Evolutionary conservation across 2,329 filamentous ascomycete species (phyloP), one percentile per base, ranked within the genome.

Genomic region (Penicillium sp.): DNA sequence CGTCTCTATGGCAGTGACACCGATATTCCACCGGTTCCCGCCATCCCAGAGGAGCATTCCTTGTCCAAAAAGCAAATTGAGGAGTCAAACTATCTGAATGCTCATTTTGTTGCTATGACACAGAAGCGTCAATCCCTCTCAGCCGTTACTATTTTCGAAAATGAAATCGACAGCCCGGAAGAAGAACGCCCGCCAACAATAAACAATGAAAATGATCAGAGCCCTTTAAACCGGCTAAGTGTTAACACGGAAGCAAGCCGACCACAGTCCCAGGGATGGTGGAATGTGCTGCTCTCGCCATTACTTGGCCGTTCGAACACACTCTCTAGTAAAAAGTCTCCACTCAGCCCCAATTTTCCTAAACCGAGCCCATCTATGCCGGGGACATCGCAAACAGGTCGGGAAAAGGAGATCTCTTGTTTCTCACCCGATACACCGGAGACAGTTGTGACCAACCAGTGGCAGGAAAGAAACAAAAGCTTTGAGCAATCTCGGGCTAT

Each of bases 251-350:
- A 74, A 22, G 57, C 68, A 5, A 73, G 68, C 41, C 69, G 75
- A 47, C 79, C 71, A 29, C 68, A 73, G 26, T 81, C 79, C 0
- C 76, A 80, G 55, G 79, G 79, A 19, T 81, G 79, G 79, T 81
- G 79, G 79, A 81, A 75, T 27, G 72, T 76, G 46, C 67, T 80
- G 22, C 71, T 79, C 2, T 79, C 79, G 1, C 79, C 79, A 1
- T 65, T 80, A 6, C 58, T 80, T 3, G 50, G 50, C n/a, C 50
- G 50, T 43, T 52, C 50, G 13, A 46, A 45, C 35, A 52, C 43
- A 14, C 29, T 44, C 2, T 52, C 39, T 24, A 52, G 70, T 53
- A 64, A 66, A 48, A 70, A 68, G 57, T 71, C 67, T 19, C 66
- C 65, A 13, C 53, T 64, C 5, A 64, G 59, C 6, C 55, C 57